phyloP scores from a whole-genome alignment of 331 rosid species.

The Arachis monticola region DNA sequence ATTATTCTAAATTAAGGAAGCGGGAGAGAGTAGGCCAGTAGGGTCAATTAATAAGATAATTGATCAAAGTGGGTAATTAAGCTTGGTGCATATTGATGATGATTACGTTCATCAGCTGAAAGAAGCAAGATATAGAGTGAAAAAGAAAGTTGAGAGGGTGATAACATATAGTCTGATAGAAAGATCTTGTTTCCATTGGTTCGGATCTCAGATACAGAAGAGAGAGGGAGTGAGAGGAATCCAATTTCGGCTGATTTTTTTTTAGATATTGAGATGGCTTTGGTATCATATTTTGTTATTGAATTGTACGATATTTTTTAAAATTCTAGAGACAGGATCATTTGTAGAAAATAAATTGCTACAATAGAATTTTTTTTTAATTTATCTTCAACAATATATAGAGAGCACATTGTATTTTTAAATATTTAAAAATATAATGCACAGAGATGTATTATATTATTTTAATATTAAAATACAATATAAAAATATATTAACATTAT shows the following conservation, averaged over 20 bases:
- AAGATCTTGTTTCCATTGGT: conserved; percentile 47
- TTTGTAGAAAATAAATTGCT: too few relatives aligned
- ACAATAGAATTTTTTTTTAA: too few relatives aligned
- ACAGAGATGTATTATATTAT: too few relatives aligned
- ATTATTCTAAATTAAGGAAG: neutral
- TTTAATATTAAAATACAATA: too few relatives aligned
- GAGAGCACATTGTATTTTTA: too few relatives aligned
- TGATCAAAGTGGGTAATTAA: conserved; percentile 8
- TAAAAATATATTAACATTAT: too few relatives aligned
- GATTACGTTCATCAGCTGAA: conserved; percentile 2
- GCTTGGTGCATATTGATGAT: neutral
- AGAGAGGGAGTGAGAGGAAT: neutral
- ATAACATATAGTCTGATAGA: conserved; percentile 33
- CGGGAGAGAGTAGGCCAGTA: neutral
- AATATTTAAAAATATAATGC: too few relatives aligned
- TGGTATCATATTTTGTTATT: too few relatives aligned
- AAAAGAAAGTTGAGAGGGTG: conserved; percentile 14
- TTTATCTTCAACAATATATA: too few relatives aligned
- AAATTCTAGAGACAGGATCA: too few relatives aligned
- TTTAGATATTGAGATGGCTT: too few relatives aligned
- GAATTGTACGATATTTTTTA: too few relatives aligned
- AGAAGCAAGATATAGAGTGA: neutral
- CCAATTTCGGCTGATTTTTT: neutral
- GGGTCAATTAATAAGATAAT: conserved; percentile 14
- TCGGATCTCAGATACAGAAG: conserved; percentile 46